These are phyloP conservation scores for Lagenidium giganteum DNA, from an alignment of 352 stramenopile genomes.

Conservation along the genomic window DNA sequence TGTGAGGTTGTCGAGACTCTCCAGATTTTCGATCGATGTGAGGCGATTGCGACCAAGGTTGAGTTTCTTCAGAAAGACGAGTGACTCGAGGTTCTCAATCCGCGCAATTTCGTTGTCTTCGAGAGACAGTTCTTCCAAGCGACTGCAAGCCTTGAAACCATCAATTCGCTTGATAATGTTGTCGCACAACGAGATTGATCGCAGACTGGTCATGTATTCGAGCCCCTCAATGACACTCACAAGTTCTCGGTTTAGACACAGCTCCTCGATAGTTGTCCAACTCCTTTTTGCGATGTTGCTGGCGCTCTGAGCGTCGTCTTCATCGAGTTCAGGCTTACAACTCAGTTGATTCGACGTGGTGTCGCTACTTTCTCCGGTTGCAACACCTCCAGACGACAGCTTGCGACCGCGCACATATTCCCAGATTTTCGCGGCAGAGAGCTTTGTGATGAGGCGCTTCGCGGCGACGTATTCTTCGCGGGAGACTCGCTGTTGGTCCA, in stretches of 20 bases:
- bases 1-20: constrained; percentile 52
- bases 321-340: constrained; percentile 25
- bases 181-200: constrained; percentile 53
- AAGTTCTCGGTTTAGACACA: constrained; percentile 57
- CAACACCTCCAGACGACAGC: too few relatives aligned
- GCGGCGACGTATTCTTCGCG: constrained; percentile 30
- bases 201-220: constrained; percentile 45
- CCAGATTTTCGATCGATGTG: constrained; percentile 51
- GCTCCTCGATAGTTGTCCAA: constrained; percentile 57
- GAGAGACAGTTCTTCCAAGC: constrained; percentile 71
- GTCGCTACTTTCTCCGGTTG: neutral
- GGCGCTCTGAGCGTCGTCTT: too few relatives aligned
- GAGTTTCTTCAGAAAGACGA: constrained; percentile 64
- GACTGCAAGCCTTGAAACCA: constrained; percentile 40
- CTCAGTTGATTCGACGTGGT: constrained; percentile 1
- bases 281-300: constrained; percentile 14
- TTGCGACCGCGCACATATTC: too few relatives aligned
- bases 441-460: constrained; percentile 33
- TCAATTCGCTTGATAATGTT: constrained; percentile 65
- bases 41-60: constrained; percentile 78
- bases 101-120: constrained; percentile 74
- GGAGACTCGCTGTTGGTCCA: constrained; percentile 51
- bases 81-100: constrained; percentile 56
- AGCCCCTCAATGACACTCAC: constrained; percentile 54
- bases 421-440: constrained; percentile 46